Evolutionary conservation across 2,329 filamentous ascomycete genomes (phyloP).

Genomic region (Penicillium sp.): DNA sequence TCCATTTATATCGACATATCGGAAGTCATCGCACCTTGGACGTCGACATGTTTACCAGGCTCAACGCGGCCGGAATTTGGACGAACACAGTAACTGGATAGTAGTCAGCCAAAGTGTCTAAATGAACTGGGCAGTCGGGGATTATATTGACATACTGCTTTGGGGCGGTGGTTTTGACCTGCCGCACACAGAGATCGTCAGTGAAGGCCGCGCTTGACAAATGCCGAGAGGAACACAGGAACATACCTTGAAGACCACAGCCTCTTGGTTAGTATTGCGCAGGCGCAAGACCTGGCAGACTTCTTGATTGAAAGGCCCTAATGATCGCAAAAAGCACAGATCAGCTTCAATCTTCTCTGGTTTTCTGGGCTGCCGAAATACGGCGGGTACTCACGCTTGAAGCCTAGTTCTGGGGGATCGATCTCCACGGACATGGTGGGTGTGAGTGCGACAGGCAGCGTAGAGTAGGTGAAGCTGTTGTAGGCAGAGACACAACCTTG

Average conservation of each 20-base stretch:
- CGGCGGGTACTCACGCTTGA: constrained; percentile 61
- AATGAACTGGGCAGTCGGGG: constrained; percentile 6
- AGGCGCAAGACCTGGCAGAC: constrained; percentile 57
- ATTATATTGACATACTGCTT: constrained; percentile 70
- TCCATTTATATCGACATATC: background rate
- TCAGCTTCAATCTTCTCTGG: constrained; percentile 14
- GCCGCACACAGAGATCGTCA: constrained; percentile 20
- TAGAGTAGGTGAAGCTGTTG: constrained; percentile 2
- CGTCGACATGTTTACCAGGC: constrained; percentile 80
- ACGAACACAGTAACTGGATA: constrained; percentile 82
- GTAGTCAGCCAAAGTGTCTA: constrained; percentile 18
- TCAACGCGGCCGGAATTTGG: constrained; percentile 96
- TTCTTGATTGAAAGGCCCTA: constrained; percentile 60
- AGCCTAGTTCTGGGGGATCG: constrained; percentile 83
- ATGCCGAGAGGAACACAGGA: constrained; percentile 4
- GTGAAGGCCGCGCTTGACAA: constrained; percentile 18
- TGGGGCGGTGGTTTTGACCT: constrained; percentile 98
- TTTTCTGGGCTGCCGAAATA: constrained; percentile 1
- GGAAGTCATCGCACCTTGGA: constrained; percentile 61
- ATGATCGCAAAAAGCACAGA: constrained; percentile 14
- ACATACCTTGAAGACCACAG: constrained; percentile 60
- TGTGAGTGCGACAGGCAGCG: constrained; percentile 3
- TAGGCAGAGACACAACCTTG: background rate
- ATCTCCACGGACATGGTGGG: constrained; percentile 86
- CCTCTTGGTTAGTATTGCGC: constrained; percentile 52